Base-by-base conservation (phyloP, 2,329 filamentous ascomycete species). In the Dendrostoma leiphaemia region DNA sequence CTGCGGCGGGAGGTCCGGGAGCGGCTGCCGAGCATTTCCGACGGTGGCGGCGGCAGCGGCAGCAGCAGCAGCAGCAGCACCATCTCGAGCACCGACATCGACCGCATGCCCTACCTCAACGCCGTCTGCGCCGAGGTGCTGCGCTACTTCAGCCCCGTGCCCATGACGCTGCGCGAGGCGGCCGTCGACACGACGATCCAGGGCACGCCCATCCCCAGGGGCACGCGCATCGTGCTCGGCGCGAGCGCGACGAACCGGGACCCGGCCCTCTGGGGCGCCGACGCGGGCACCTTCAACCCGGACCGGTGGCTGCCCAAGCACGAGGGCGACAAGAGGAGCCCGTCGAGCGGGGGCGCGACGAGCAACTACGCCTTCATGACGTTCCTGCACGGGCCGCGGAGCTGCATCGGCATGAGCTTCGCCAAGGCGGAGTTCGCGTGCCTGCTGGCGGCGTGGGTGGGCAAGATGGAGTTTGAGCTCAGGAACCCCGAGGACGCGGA, bases 391-490 rank as follows among this genome's bases (percentile, higher is more conserved):
- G 92, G 92, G 0, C 91, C 91, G 2, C 76, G 91, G 50, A 89
- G 86, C 65, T 96, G 92, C 66, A 96, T 96, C 62, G 92, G 91
- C 0, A 81, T 86, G 69, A 77, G 78, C 2, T 96, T 96, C 71
- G 89, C 92, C 0, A 87, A 84, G 66, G 84, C 87, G 1, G 93
- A 97, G 75, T 89, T 96, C 70, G 90, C 90, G 8, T 93, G 88
- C 65, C 72, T 97, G 59, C 67, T 97, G 44, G 91, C 91, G 21
- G 80, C 83, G 8, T 84, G 89, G 78, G 80, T 93, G 4, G 91
- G 91, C 1, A 78, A 82, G 34, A 96, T 95, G 69, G 80, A 85
- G 65, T 84, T 86, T 66, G 73, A 73, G 61, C 65, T 86, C 51
- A 68, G 69, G 58, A 72, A 85, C 61, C 72, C 81, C 63, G 80